phyloP scores from a whole-genome alignment of 2,329 filamentous ascomycete species.

The Alternaria sp. region DNA sequence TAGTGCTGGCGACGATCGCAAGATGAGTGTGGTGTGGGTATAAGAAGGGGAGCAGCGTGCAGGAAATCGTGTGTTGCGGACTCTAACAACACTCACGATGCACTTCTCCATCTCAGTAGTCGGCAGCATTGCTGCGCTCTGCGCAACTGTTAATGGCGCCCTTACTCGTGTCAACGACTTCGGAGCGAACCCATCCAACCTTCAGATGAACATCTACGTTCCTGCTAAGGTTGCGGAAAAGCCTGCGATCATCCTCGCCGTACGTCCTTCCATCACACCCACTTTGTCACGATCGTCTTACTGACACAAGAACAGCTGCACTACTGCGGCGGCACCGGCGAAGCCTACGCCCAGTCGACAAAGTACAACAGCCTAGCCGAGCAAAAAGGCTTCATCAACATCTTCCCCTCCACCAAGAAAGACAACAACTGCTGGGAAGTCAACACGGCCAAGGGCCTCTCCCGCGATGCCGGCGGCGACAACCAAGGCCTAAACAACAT shows the following conservation, averaged over 20 bases:
- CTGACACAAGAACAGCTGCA: slow-evolving; percentile 27
- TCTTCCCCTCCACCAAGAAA: slow-evolving; percentile 62
- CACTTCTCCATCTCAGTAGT: slow-evolving; percentile 4
- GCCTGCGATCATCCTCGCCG: slow-evolving; percentile 61
- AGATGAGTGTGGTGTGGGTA: neutral
- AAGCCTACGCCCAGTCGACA: slow-evolving; percentile 28
- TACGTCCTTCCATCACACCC: slow-evolving; percentile 50
- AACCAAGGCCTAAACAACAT: slow-evolving; percentile 64
- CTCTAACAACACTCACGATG: slow-evolving; percentile 11
- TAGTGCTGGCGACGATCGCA: neutral
- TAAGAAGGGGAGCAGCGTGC: neutral
- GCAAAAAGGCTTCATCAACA: slow-evolving; percentile 63
- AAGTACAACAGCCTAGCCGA: slow-evolving; percentile 53
- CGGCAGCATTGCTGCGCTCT: slow-evolving; percentile 5
- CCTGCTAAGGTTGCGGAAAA: slow-evolving; percentile 51
- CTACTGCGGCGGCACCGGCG: slow-evolving; percentile 47
- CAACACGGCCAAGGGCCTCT: slow-evolving; percentile 59
- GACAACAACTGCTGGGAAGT: slow-evolving; percentile 65
- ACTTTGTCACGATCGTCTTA: neutral
- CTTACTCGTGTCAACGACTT: slow-evolving; percentile 50
- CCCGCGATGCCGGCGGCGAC: slow-evolving; percentile 63
- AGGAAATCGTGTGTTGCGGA: neutral
- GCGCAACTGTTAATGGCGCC: slow-evolving; percentile 17
- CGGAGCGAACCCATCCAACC: slow-evolving; percentile 52
- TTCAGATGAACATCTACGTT: slow-evolving; percentile 61